Evolutionary conservation across 768 basidiomycete genomes (phyloP), one percentile per base, ranked within the genome.

Genomic region (Lactifluus piperatus): DNA sequence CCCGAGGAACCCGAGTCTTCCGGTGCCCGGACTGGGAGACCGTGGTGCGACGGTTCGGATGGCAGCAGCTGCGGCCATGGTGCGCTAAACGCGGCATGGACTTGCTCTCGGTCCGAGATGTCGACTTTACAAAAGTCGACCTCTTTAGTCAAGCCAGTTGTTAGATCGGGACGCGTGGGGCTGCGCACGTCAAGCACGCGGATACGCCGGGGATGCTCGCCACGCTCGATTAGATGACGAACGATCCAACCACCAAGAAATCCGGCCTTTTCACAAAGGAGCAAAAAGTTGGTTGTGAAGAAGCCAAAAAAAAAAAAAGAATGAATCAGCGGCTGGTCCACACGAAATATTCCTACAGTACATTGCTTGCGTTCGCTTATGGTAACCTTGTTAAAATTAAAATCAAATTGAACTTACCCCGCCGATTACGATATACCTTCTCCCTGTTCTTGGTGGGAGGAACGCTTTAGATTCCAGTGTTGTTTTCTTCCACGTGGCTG

Each of bases 241-340:
- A 85, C 82, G 37, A 91, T 83, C 88, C 88, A 91, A 7, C 86
- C 85, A 13, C 88, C 88, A 3, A 89, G 70, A 59, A 89, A 88
- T 0, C 88, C 88, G 4, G 82, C 81, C 87, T 88, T 13, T 22
- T 9, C 8, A 18, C 2, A n/a, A n/a, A n/a, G n/a, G n/a, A n/a
- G n/a, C n/a, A n/a, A n/a, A n/a, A n/a, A n/a, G 16, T 47, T 13
- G 18, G 13, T 34, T 34, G 13, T 34, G 34, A 48, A 26, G 11
- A 20, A 30, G 14, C n/a, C n/a, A n/a, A n/a, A n/a, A n/a, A n/a
- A n/a, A n/a, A n/a, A n/a, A n/a, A n/a, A n/a, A n/a, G n/a, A n/a
- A n/a, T n/a, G n/a, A n/a, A n/a, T 27, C 2, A 47, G 45, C 11
- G 22, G 36, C 4, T 5, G 37, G 34, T 3, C 34, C 8, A 34